These are phyloP conservation scores for Hypoxylon sp. DNA, from an alignment of 2,329 filamentous ascomycete genomes.

Conservation along the genomic window DNA sequence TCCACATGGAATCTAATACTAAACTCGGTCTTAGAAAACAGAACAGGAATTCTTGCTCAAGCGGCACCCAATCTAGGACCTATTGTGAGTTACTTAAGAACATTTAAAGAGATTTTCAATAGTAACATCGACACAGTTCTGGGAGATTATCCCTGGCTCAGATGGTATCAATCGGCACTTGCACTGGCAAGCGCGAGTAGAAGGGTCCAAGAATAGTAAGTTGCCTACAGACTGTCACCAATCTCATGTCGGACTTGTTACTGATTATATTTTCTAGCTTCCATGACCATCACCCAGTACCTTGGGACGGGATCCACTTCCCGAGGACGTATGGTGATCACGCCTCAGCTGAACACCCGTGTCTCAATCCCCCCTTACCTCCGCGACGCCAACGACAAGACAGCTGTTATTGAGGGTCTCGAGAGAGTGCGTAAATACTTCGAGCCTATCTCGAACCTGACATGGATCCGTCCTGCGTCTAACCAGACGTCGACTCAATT, in stretches of 20 bases:
- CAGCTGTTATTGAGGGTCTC: constrained; percentile 72
- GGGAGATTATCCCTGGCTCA: constrained; percentile 68
- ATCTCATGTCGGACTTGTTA: background rate
- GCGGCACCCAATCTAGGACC: constrained; percentile 75
- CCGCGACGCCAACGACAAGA: constrained; percentile 68
- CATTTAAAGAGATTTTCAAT: background rate
- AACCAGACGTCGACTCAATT: constrained; percentile 68
- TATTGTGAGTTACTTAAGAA: constrained; percentile 56
- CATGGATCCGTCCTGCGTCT: constrained; percentile 67
- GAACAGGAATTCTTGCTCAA: constrained; percentile 67
- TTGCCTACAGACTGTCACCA: background rate
- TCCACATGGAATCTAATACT: background rate
- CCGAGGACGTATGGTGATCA: constrained; percentile 72
- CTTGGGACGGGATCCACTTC: constrained; percentile 74
- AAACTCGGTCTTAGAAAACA: constrained; percentile 49
- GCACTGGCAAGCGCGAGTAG: constrained; percentile 75
- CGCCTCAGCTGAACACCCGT: constrained; percentile 68
- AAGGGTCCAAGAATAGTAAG: constrained; percentile 55
- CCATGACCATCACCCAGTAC: constrained; percentile 70
- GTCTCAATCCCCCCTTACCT: constrained; percentile 73
- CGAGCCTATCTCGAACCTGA: constrained; percentile 67
- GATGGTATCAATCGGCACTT: constrained; percentile 74
- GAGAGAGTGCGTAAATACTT: constrained; percentile 70
- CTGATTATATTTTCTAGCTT: constrained; percentile 51
- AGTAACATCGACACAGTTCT: constrained; percentile 54